phyloP scores from a whole-genome alignment of 176 grass and related monocot species.

The Avena insularis region DNA sequence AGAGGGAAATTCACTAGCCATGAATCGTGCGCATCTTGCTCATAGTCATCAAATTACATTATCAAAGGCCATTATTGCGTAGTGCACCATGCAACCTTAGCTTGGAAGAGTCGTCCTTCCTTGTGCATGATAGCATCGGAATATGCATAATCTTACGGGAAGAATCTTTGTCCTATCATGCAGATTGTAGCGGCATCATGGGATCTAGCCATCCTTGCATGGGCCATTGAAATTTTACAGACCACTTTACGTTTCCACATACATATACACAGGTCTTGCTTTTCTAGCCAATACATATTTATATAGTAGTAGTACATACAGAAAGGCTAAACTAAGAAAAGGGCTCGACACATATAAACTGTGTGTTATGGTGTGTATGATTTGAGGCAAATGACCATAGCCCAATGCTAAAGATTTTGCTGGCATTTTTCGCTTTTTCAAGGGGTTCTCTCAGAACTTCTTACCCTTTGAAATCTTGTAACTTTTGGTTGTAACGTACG shows the following conservation, averaged over 20 bases:
- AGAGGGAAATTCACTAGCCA: background rate
- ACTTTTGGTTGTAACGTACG: too few relatives aligned
- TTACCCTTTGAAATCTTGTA: too few relatives aligned
- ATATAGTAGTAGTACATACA: background rate
- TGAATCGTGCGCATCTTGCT: background rate
- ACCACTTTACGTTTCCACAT: background rate
- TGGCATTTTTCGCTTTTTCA: too few relatives aligned
- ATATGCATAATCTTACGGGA: constrained; percentile 39
- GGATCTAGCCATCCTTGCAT: constrained; percentile 5
- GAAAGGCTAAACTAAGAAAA: background rate
- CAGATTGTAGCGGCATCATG: constrained; percentile 28
- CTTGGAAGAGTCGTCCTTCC: constrained; percentile 12
- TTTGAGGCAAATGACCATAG: background rate
- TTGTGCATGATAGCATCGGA: constrained; percentile 24
- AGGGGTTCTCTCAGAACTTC: too few relatives aligned
- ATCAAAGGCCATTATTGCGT: constrained; percentile 10
- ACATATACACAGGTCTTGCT: background rate
- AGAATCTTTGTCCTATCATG: constrained; percentile 29
- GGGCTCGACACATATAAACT: background rate
- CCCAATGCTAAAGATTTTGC: background rate
- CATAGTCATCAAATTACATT: constrained; percentile 28
- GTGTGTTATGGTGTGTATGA: background rate
- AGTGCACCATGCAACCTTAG: constrained; percentile 30
- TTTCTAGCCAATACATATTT: background rate
- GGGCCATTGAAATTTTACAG: background rate